Evolutionary conservation across 306 rosid species (phyloP).

Genomic region (Pyrus betulifolia): DNA sequence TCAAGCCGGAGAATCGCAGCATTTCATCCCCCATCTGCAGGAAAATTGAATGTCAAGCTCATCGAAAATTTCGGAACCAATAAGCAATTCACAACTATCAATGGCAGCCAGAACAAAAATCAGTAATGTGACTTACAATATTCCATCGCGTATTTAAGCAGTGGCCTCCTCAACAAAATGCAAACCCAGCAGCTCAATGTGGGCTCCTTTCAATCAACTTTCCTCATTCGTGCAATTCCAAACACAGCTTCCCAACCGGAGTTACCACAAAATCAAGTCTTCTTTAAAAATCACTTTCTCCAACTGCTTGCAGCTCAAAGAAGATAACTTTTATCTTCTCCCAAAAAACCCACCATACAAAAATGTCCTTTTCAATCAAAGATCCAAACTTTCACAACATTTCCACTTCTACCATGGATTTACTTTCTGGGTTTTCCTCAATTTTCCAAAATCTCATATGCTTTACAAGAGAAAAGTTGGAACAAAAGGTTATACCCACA

Average conservation of each 20-base stretch:
- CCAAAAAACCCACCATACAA: not conserved
- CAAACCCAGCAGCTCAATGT: slow-evolving; percentile 7
- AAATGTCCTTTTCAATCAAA: slow-evolving; percentile 20
- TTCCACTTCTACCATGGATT: slow-evolving; percentile 1
- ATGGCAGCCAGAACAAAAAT: not conserved
- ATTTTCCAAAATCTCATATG: slow-evolving; percentile 13
- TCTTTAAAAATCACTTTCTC: slow-evolving; percentile 1
- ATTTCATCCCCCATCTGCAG: slow-evolving; percentile 21
- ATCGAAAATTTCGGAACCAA: slow-evolving; percentile 10
- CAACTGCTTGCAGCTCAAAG: slow-evolving; percentile 25
- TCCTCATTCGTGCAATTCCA: slow-evolving; percentile 12
- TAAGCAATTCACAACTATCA: not conserved
- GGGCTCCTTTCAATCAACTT: slow-evolving; percentile 12
- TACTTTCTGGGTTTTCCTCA: slow-evolving; percentile 1
- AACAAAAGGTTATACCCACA: slow-evolving; percentile 24
- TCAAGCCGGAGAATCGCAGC: slow-evolving; percentile 27
- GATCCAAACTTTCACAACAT: slow-evolving; percentile 20
- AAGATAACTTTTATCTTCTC: slow-evolving; percentile 6
- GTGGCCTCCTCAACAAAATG: not conserved
- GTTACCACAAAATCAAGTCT: not conserved
- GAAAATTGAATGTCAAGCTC: slow-evolving; percentile 1
- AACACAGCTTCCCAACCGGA: slow-evolving; percentile 3
- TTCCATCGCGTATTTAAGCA: slow-evolving; percentile 11
- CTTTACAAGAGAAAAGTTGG: slow-evolving; percentile 12
- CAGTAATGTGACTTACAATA: not conserved